Conservation (phyloP, 1,284 basidiomycete species). For the Phlebopus sp. region DNA sequence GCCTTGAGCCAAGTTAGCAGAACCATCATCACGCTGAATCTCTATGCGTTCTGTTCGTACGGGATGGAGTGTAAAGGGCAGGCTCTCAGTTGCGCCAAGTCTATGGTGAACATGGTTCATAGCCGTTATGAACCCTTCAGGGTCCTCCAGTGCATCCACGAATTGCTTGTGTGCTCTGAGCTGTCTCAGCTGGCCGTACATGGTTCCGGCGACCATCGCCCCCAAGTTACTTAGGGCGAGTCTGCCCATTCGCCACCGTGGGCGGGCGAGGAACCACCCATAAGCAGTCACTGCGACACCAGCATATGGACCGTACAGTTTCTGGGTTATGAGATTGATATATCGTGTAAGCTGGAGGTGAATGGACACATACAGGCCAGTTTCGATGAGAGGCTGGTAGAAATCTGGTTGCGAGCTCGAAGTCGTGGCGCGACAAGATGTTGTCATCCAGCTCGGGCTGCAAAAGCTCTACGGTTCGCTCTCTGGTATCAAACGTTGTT, state of each 20-base stretch:
- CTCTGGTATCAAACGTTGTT: constrained; percentile 36
- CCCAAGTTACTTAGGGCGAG: constrained; percentile 23
- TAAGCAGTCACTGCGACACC: constrained; percentile 27
- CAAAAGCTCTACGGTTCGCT: constrained; percentile 43
- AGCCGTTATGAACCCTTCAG: constrained; percentile 38
- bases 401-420: constrained; percentile 48
- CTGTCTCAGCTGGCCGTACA: constrained; percentile 38
- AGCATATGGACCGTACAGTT: constrained; percentile 27
- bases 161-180: constrained; percentile 47
- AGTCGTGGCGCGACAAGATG: constrained; percentile 53
- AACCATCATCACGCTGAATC: constrained; percentile 8
- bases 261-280: constrained; percentile 28
- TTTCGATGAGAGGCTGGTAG: constrained; percentile 45
- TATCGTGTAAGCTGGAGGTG: constrained; percentile 1
- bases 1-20: constrained; percentile 9
- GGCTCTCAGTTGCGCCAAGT: constrained; percentile 29
- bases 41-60: constrained; percentile 19
- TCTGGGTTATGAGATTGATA: constrained; percentile 15
- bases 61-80: constrained; percentile 20
- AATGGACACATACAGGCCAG: constrained; percentile 37
- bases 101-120: constrained; percentile 37
- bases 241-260: constrained; percentile 26
- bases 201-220: constrained; percentile 27
- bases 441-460: constrained; percentile 57
- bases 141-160: constrained; percentile 46